Conservation (phyloP, 192 early-diverging fungal genomes). For the Coemansia sp. region DNA sequence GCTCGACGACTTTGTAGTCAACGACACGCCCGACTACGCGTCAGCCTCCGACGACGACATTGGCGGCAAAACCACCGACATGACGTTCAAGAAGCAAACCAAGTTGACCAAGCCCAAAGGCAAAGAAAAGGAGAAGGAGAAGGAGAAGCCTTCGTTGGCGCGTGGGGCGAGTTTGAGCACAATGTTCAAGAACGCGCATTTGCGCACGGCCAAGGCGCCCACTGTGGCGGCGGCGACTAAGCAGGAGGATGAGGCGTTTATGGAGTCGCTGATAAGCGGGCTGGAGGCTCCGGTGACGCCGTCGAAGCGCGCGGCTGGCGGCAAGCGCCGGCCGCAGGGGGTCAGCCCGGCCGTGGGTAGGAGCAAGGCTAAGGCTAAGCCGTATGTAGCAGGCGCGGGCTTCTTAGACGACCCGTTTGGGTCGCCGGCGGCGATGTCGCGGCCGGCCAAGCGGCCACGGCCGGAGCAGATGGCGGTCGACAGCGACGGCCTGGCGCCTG, state of each 20-base stretch:
- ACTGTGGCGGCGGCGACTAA: neutral
- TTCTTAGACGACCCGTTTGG: conserved; percentile 24
- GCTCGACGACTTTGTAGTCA: conserved; percentile 47
- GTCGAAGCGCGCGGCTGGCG: conserved; percentile 7
- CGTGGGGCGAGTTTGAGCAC: conserved; percentile 12
- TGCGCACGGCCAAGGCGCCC: conserved; percentile 10
- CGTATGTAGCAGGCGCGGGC: too few relatives aligned
- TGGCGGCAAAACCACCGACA: conserved; percentile 3
- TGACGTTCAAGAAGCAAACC: neutral
- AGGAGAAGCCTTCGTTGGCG: neutral
- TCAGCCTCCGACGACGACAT: conserved; percentile 37
- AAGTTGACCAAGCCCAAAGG: neutral
- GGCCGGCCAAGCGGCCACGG: neutral
- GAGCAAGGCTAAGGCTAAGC: too few relatives aligned
- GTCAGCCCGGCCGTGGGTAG: too few relatives aligned
- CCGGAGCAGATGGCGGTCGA: conserved; percentile 9
- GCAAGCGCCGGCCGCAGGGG: conserved; percentile 9
- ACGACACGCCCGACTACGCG: conserved; percentile 41
- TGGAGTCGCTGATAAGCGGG: conserved; percentile 41
- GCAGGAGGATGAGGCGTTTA: conserved; percentile 47
- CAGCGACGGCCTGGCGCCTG: neutral
- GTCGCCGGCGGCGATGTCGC: conserved; percentile 7
- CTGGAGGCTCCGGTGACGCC: conserved; percentile 39
- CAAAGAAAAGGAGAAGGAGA: conserved; percentile 8
- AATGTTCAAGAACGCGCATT: conserved; percentile 45